Conservation (phyloP, 2,329 filamentous ascomycete species). For the Graphilbum fragrans region DNA sequence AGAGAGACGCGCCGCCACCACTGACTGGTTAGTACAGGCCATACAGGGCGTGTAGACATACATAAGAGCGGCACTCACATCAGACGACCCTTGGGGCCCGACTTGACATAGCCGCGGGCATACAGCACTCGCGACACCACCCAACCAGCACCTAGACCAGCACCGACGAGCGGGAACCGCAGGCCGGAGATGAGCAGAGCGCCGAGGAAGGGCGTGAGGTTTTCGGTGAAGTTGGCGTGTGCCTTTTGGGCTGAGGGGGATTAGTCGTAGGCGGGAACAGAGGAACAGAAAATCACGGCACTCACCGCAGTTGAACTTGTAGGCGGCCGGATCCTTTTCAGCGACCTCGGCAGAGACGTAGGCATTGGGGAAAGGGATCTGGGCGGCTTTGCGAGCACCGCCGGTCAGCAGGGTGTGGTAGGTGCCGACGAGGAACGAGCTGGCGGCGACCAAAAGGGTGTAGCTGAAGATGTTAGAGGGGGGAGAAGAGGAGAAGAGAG, state of each 20-base stretch:
- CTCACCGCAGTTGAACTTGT: constrained; percentile 49
- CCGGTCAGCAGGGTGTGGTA: constrained; percentile 36
- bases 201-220: constrained; percentile 38
- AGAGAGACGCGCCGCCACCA: constrained; percentile 19
- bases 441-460: constrained; percentile 44
- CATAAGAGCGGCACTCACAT: constrained; percentile 16
- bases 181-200: constrained; percentile 44
- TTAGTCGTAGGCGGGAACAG: background rate
- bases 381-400: constrained; percentile 36
- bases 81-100: constrained; percentile 31
- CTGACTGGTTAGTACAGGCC: constrained; percentile 18
- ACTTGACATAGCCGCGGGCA: constrained; percentile 38
- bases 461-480: constrained; percentile 29
- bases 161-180: constrained; percentile 36
- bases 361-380: constrained; percentile 42
- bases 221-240: constrained; percentile 54
- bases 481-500: background rate
- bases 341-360: constrained; percentile 45
- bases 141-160: constrained; percentile 40
- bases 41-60: constrained; percentile 2
- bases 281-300: background rate
- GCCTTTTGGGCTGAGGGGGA: constrained; percentile 39
- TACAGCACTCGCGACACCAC: constrained; percentile 39
- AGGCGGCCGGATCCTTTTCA: constrained; percentile 39
- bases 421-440: constrained; percentile 45